Percentiles rank a stretch among this genome's conserved stretches.
Conservation (phyloP, 192 early-diverging fungal species). For the Ramicandelaber brevisporus region DNA sequence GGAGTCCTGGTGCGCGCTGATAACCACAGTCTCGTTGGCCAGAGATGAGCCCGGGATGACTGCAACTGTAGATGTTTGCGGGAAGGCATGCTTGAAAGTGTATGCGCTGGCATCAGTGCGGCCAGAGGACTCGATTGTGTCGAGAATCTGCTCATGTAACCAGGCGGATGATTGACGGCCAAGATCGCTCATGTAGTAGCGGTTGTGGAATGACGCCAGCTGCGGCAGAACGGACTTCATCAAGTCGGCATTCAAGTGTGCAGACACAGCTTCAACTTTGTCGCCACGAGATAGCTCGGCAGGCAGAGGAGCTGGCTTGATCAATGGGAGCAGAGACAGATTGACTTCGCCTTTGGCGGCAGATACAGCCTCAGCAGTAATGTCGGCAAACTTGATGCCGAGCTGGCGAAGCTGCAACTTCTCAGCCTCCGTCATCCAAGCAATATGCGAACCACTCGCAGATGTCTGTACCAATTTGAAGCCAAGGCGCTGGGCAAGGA, state of each 20-base stretch:
- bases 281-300: slow-evolving; percentile 18
- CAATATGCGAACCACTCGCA: too few relatives aligned
- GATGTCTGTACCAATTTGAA: too few relatives aligned
- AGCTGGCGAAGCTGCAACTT: slow-evolving; percentile 37
- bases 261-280: slow-evolving; percentile 28
- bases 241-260: slow-evolving; percentile 25
- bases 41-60: slow-evolving; percentile 36
- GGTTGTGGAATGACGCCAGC: slow-evolving; percentile 65
- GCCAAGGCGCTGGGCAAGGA: too few relatives aligned
- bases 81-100: slow-evolving; percentile 59
- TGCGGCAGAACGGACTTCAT: slow-evolving; percentile 41
- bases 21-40: slow-evolving; percentile 37
- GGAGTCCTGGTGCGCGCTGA: slow-evolving; percentile 80
- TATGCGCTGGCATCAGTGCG: slow-evolving; percentile 33
- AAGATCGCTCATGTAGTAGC: slow-evolving; percentile 62
- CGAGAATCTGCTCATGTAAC: slow-evolving; percentile 29
- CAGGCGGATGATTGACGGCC: slow-evolving; percentile 40
- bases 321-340: too few relatives aligned
- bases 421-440: slow-evolving; percentile 31
- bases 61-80: slow-evolving; percentile 61
- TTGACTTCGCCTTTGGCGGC: too few relatives aligned
- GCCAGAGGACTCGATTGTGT: slow-evolving; percentile 9
- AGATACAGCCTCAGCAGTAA: slow-evolving; percentile 63
- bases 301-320: too few relatives aligned
- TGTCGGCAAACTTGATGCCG: slow-evolving; percentile 57